A percentile compares a stretch with the other conserved stretches of the same genome.
Conservation (phyloP, 164 flowering plant species). For the Magnolia changhungtana region DNA sequence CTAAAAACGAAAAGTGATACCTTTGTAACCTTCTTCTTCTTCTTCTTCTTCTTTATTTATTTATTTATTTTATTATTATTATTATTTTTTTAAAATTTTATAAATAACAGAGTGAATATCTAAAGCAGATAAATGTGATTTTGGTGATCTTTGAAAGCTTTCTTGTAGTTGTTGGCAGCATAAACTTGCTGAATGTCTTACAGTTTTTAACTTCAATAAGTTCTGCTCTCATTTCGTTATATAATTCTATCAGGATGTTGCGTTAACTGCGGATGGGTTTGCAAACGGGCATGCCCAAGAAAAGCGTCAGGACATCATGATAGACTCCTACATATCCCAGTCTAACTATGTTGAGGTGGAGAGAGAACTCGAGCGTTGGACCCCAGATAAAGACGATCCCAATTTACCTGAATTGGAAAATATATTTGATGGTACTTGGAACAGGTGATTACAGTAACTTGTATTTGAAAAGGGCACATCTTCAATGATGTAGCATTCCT, state of each 20-base stretch:
- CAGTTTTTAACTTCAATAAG: not conserved
- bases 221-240: not conserved
- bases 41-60: too few relatives aligned
- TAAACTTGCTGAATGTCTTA: not conserved
- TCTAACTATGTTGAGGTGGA: conserved; percentile 57
- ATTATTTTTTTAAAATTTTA: too few relatives aligned
- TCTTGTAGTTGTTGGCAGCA: not conserved
- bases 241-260: conserved; percentile 55
- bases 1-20: too few relatives aligned
- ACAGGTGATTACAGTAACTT: conserved; percentile 48
- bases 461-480: not conserved
- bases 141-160: not conserved
- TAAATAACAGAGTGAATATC: not conserved
- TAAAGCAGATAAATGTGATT: not conserved
- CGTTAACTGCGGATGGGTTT: conserved; percentile 53
- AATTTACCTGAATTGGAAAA: conserved; percentile 78
- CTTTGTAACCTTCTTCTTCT: too few relatives aligned
- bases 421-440: conserved; percentile 75
- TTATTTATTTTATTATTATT: too few relatives aligned
- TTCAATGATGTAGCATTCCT: too few relatives aligned
- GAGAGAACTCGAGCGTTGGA: conserved; percentile 86
- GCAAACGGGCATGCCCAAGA: conserved; percentile 45
- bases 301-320: conserved; percentile 66
- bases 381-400: conserved; percentile 80
- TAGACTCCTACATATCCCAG: conserved; percentile 78